Evolutionary conservation across 2,329 filamentous ascomycete genomes (phyloP), one percentile per base, ranked within the genome.

Genomic region (Arthrobotrys sinensis): DNA sequence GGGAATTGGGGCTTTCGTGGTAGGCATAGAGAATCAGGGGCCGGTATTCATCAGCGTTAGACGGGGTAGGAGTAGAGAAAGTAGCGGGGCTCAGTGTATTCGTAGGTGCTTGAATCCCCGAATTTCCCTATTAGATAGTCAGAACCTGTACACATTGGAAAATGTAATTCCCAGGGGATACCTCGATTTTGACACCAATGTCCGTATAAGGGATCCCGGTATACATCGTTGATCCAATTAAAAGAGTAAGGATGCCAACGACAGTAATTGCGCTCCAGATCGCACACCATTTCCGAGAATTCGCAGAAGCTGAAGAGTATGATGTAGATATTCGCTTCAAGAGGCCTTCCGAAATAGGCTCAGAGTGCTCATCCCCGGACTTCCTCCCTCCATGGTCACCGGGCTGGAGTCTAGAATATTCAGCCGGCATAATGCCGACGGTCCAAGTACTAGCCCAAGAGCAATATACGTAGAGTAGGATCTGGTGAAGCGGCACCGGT

Each of bases 11-110:
- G 16, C 82, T 83, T 77, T 85, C 84, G 43, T 82, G 81, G 77
- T 83, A 85, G 48, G 82, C 83, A 57, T 85, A 85, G 1, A 83
- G 76, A 36, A 85, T 82, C 24, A 85, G 14, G n/a, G 68, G 36
- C 5, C 68, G 57, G 32, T 65, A 46, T 14, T 43, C 14, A 1
- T 5, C 16, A 7, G 11, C 34, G 2, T 57, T 11, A 11, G 16
- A 8, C 19, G 32, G 2, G 11, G 4, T 6, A 1, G 36, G 36
- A 32, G 28, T 36, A 53, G 14, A 10, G 12, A 24, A 8, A 36
- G 50, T 10, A 55, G 24, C 3, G 11, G 62, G 8, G 8, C 5
- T 24, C 11, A 40, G 24, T 8, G 10, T 38, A 14, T 4, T 16
- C n/a, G 16, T 38, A 14, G 16, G 5, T 12, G n/a, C 14, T 21